Evolutionary conservation across 1,139 yeast genomes (phyloP), one percentile per base, ranked within the genome.

Genomic region (Suhomyces choctaworum): DNA sequence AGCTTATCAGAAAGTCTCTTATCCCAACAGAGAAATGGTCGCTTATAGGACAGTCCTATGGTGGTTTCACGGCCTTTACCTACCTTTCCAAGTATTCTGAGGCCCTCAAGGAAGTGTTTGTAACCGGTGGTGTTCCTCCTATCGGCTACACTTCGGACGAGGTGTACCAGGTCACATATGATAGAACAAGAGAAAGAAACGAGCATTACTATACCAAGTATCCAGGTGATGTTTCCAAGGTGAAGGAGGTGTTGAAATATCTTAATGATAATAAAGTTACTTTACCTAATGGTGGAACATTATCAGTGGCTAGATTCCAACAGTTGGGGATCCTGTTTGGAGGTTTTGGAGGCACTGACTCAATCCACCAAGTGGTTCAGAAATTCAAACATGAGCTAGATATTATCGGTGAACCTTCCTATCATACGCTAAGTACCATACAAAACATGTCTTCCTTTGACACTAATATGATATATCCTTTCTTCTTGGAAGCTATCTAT

Each of bases 111-210:
- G 69, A 64, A 32, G 70, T 67, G 6, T 47, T 76, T 15, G 52
- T 76, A 13, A 71, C 82, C 2, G 83, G 82, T 4, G 83, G 82
- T 3, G 64, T 77, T 12, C 82, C 83, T 1, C 82, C 82, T 1
- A 54, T 73, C 7, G 63, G 61, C 4, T 48, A 46, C 26, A 48
- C 58, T 1, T 69, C 72, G 2, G 78, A 73, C 36, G 70, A 72
- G 27, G 80, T 78, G 9, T 76, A 76, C 46, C 37, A 37, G 10
- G 73, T 73, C 2, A 73, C 81, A 3, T 74, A 69, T 38, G 49
- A 58, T 22, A 54, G 77, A 14, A 71, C 79, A 5, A 56, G 40
- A 14, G 77, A 74, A 33, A 56, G 80, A 37, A 77, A 78, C 47
- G 42, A 44, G 14, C 76, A 68, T 32, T 76, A 64, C 51, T 78